These are phyloP conservation scores for Sanghuangporus baumii DNA, from an alignment of 1,284 basidiomycete species.

Conservation along the genomic window DNA sequence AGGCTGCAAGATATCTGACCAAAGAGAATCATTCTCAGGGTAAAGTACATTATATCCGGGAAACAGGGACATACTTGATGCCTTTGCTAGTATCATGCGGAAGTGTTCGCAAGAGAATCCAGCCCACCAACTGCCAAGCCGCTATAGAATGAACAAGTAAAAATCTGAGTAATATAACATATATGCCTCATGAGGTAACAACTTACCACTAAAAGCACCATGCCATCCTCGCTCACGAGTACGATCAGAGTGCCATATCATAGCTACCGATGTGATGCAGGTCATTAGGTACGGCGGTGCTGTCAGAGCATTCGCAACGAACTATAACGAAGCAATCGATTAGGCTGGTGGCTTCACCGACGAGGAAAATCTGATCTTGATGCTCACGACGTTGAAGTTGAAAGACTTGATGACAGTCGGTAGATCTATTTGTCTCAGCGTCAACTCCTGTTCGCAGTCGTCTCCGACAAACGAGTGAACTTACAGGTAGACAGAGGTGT, in stretches of 20 bases:
- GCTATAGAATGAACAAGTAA: constrained; percentile 20
- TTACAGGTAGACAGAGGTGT: constrained; percentile 32
- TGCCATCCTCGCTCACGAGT: constrained; percentile 32
- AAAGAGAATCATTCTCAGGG: not conserved
- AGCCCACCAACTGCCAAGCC: constrained; percentile 33
- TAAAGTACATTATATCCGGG: not conserved
- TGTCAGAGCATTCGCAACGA: constrained; percentile 34
- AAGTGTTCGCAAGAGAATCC: constrained; percentile 32
- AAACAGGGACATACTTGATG: constrained; percentile 15
- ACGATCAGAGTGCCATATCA: constrained; percentile 32
- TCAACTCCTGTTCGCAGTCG: not conserved
- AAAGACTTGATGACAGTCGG: constrained; percentile 37
- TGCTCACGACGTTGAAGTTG: constrained; percentile 29
- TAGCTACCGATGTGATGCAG: constrained; percentile 29
- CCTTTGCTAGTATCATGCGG: constrained; percentile 27
- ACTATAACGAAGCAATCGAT: constrained; percentile 13
- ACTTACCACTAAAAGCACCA: constrained; percentile 31
- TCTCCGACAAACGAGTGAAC: constrained; percentile 6
- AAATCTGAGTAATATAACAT: not conserved
- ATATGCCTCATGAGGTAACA: not conserved
- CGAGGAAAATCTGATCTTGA: not conserved
- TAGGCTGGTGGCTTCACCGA: not conserved
- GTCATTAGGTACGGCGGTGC: constrained; percentile 35
- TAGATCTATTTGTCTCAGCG: constrained; percentile 23
- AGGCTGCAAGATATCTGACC: constrained; percentile 29